phyloP scores from a whole-genome alignment of 768 basidiomycete genomes.

The Candolleomyces efflorescens region DNA sequence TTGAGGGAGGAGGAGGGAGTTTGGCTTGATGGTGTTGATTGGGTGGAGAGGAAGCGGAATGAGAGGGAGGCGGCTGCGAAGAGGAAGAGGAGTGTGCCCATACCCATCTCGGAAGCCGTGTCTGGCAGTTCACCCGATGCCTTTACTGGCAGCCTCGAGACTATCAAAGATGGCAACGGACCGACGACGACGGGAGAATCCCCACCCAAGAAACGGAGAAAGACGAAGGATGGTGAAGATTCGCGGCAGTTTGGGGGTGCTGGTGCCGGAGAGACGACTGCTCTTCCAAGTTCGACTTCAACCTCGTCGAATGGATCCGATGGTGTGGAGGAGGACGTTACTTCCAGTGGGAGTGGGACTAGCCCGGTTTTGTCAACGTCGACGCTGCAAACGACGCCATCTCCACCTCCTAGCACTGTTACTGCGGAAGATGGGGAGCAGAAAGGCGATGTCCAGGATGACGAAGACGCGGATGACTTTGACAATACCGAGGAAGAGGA shows the following conservation, averaged over 20 bases:
- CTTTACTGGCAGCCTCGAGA: neutral
- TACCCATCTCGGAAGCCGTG: neutral
- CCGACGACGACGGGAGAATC: conserved; percentile 29
- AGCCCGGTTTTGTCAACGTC: conserved; percentile 73
- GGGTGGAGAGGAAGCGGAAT: conserved; percentile 49
- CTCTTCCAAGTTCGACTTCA: neutral
- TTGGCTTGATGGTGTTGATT: conserved; percentile 75
- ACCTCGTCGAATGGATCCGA: conserved; percentile 13
- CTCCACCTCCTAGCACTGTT: conserved; percentile 51
- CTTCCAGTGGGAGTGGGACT: conserved; percentile 38
- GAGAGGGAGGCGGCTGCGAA: conserved; percentile 20
- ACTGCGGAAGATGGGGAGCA: conserved; percentile 24
- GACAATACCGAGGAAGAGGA: conserved; percentile 9
- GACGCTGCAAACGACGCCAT: conserved; percentile 75
- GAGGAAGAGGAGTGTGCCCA: conserved; percentile 35
- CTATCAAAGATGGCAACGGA: conserved; percentile 33
- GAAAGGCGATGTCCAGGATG: neutral
- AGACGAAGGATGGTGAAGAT: conserved; percentile 1
- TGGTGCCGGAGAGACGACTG: conserved; percentile 1
- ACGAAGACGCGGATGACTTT: neutral
- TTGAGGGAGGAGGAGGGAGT: conserved; percentile 57
- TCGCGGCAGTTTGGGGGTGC: neutral
- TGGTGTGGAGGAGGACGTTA: conserved; percentile 3
- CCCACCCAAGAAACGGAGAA: neutral
- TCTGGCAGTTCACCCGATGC: conserved; percentile 32